Conservation (phyloP, 2,329 filamentous ascomycete genomes). For the Colletotrichum tabaci region DNA sequence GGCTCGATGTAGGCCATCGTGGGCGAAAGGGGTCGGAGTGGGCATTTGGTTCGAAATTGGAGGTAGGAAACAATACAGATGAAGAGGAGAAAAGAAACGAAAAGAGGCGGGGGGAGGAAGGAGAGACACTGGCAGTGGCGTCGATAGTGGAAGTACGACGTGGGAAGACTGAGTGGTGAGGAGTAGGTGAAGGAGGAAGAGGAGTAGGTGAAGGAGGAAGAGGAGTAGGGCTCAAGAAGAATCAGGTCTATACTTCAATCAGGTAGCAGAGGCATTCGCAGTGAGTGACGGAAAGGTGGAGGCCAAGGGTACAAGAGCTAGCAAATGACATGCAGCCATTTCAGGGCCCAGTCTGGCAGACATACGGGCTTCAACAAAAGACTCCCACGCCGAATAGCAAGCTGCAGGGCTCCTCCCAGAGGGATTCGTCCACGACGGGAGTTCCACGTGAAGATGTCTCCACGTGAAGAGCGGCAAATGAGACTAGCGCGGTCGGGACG, state of each 20-base stretch:
- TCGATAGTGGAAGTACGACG: constrained; percentile 28
- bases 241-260: constrained; percentile 31
- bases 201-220: constrained; percentile 32
- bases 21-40: constrained; percentile 46
- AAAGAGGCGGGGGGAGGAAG: constrained; percentile 34
- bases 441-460: constrained; percentile 40
- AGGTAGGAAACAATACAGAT: constrained; percentile 32
- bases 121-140: constrained; percentile 39
- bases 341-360: constrained; percentile 19
- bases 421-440: constrained; percentile 5
- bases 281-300: constrained; percentile 20
- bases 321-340: constrained; percentile 20
- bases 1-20: constrained; percentile 78
- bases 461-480: constrained; percentile 26
- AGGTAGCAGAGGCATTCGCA: constrained; percentile 9
- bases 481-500: constrained; percentile 26
- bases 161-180: constrained; percentile 40
- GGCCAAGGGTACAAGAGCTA: constrained; percentile 13
- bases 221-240: constrained; percentile 39
- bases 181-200: constrained; percentile 30
- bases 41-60: constrained; percentile 55
- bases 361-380: constrained; percentile 8
- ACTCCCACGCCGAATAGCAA: neutral
- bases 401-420: constrained; percentile 31
- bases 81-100: constrained; percentile 16